Evolutionary conservation across 345 rosid species (phyloP), one percentile per base, ranked within the genome.

Genomic region (Bruguiera sexangula): DNA sequence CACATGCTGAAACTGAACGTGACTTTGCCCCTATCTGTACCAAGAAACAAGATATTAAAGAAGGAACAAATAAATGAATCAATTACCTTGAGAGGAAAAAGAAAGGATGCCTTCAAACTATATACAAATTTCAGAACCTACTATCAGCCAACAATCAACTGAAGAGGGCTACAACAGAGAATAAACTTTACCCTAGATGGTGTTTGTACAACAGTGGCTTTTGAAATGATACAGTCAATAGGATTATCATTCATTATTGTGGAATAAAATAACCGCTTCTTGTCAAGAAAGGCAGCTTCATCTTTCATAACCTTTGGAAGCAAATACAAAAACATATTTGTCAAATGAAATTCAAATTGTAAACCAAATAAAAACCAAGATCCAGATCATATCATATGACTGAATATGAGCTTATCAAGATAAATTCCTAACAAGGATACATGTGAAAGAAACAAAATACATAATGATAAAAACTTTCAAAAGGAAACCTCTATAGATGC

Each of bases 201-300:
- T 69, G 80, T 78, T 62, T 83, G 85, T 72, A 82, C 36, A 72
- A 93, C 78, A 27, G 65, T 78, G 67, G 91, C 90, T 87, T 86
- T 93, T 60, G 96, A 83, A 69, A 87, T 62, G 76, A 93, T 79
- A 81, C 98, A 93, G 63, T 86, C 94, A 67, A 93, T 39, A 29
- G 89, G 89, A 82, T 93, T 93, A 75, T 93, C 98, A 74, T 93
- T 93, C 96, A 83, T 84, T 73, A 93, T 75, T n/a, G 88, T 84
- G 36, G 98, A 93, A 83, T 84, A 89, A 80, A 93, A 93, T 57
- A 93, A 80, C 61, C 97, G 97, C 75, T 84, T 86, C 75, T 77
- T 79, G 58, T 91, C 88, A 65, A 85, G 96, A 82, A 80, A 81
- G 65, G 80, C 39, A 59, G 91, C 83, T 79, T 85, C 82, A 66